A percentile compares a stretch with the other conserved stretches of the same genome.
Conservation (phyloP, 75 land plant species). For the Adiantum capillusveneris region DNA sequence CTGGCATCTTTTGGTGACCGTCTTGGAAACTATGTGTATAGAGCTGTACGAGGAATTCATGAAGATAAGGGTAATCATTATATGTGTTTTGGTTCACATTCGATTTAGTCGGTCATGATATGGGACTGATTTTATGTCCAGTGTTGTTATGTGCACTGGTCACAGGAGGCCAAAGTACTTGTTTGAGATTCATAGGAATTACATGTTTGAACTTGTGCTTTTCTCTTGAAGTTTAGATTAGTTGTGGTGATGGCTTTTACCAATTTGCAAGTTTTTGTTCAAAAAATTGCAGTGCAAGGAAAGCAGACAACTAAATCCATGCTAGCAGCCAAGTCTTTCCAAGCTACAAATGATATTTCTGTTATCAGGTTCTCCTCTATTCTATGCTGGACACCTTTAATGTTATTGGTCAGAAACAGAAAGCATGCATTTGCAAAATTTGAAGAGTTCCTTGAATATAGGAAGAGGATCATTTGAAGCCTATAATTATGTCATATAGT, state of each 20-base stretch:
- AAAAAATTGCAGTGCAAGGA: slow-evolving; percentile 25
- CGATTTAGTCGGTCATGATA: no score
- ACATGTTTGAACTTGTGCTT: background rate
- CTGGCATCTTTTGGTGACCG: slow-evolving; percentile 24
- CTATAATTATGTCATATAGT: no score
- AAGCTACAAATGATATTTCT: slow-evolving; percentile 18
- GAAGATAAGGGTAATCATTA: slow-evolving; percentile 21
- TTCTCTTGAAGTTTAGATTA: background rate
- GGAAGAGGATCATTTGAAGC: no score
- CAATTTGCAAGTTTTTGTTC: no score
- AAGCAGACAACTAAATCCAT: slow-evolving; percentile 26
- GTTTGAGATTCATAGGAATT: background rate
- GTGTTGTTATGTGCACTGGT: no score
- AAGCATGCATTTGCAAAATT: no score
- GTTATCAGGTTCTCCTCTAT: slow-evolving; percentile 30
- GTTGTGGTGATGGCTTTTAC: background rate
- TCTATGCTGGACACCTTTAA: no score
- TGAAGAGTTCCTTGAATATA: no score
- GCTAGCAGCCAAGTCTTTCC: slow-evolving; percentile 29
- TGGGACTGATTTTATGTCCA: no score
- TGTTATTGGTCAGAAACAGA: no score
- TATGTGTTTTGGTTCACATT: no score
- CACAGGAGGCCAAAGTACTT: no score
- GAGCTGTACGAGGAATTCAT: slow-evolving; percentile 26
- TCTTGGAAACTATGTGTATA: slow-evolving; percentile 22